phyloP scores from a whole-genome alignment of 1,284 basidiomycete genomes.

The Ceratobasidium sp. region DNA sequence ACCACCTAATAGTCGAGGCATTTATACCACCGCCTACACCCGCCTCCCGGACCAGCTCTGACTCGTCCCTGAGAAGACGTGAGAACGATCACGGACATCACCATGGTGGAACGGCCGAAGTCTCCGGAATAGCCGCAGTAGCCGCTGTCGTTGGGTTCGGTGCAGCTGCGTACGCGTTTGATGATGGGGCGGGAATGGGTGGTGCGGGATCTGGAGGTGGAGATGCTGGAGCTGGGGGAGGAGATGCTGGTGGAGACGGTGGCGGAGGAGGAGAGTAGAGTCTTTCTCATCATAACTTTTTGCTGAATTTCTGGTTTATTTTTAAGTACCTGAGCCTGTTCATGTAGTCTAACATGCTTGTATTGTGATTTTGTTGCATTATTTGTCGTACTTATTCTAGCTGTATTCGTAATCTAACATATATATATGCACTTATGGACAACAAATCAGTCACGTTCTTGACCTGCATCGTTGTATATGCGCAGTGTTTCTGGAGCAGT shows the following conservation, averaged over 20 bases:
- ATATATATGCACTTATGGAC: too few species aligned
- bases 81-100: not conserved
- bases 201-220: not conserved
- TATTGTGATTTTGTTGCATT: too few species aligned
- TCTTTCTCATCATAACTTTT: not conserved
- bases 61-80: not conserved
- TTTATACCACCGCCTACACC: not conserved
- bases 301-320: not conserved
- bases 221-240: not conserved
- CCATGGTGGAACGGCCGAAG: not conserved
- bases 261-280: constrained; percentile 13
- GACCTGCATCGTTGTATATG: too few species aligned
- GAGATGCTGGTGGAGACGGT: constrained; percentile 11
- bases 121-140: not conserved
- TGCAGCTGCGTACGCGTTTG: constrained; percentile 5
- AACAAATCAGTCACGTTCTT: too few species aligned
- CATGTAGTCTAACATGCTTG: too few species aligned
- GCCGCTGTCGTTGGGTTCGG: not conserved
- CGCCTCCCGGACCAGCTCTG: not conserved
- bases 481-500: too few species aligned
- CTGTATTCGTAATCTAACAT: too few species aligned
- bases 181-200: not conserved
- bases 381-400: too few species aligned
- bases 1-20: not conserved
- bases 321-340: not conserved